phyloP scores from a whole-genome alignment of 345 rosid genomes.

The Arabidopsis suecica region DNA sequence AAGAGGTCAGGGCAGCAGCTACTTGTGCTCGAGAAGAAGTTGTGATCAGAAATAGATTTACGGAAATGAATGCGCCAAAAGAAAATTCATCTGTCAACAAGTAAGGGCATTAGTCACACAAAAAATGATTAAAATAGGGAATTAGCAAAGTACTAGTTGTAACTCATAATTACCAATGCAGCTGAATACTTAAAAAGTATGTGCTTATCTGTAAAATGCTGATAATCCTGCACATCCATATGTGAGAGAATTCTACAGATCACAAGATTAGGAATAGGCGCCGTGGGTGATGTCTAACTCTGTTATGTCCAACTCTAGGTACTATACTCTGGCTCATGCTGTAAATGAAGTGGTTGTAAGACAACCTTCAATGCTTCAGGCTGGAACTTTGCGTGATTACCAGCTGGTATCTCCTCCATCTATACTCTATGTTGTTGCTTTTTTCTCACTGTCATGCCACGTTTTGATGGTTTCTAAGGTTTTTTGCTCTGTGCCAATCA shows the following conservation, averaged over 20 bases:
- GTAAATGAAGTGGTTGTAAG: conserved; percentile 85
- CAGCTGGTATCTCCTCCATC: conserved; percentile 77
- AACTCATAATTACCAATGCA: conserved; percentile 1
- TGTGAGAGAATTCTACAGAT: conserved; percentile 3
- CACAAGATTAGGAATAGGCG: conserved; percentile 22
- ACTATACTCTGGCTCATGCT: conserved; percentile 97
- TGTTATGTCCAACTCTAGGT: conserved; percentile 55
- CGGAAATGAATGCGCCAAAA: conserved; percentile 98
- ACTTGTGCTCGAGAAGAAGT: conserved; percentile 98
- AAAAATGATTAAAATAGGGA: conserved; percentile 10
- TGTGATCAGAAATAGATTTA: conserved; percentile 86
- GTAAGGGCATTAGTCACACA: conserved; percentile 57
- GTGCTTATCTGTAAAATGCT: conserved; percentile 24
- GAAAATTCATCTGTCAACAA: conserved; percentile 92
- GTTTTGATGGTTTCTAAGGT: conserved; percentile 14
- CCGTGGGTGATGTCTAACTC: conserved; percentile 20
- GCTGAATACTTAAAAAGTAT: conserved; percentile 5
- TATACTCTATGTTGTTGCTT: conserved; percentile 33
- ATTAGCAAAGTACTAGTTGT: conserved; percentile 31
- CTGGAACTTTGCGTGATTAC: conserved; percentile 96
- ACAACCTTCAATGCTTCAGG: conserved; percentile 96
- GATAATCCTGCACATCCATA: conserved; percentile 26
- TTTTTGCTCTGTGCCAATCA: conserved; percentile 44
- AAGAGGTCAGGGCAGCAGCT: conserved; percentile 94
- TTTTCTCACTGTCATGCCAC: conserved; percentile 18